Percentiles rank a stretch among this genome's conserved stretches.
These are phyloP conservation scores for Phyllosticta capitalensis DNA, from an alignment of 2,329 filamentous ascomycete species.

Conservation along the genomic window DNA sequence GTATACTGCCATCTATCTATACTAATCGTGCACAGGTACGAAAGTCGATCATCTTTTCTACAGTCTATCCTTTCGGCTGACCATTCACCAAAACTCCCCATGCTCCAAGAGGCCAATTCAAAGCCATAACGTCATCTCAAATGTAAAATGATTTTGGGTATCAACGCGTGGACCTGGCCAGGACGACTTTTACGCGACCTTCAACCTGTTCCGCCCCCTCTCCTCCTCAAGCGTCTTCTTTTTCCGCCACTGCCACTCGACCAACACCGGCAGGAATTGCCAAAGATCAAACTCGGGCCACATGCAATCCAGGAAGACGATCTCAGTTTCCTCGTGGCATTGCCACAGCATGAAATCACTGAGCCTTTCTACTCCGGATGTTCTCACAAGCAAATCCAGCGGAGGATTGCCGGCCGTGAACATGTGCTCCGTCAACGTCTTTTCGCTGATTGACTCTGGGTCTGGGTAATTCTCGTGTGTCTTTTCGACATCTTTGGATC, in stretches of 20 bases:
- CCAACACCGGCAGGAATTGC: constrained; percentile 81
- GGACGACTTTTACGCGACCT: not conserved
- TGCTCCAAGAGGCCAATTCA: not conserved
- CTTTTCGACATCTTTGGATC: constrained; percentile 1
- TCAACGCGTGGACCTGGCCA: constrained; percentile 1
- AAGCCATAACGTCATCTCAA: not conserved
- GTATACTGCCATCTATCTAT: not conserved
- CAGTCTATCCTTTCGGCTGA: not conserved
- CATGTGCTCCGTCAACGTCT: constrained; percentile 75
- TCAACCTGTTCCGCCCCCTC: constrained; percentile 19
- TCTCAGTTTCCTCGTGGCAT: constrained; percentile 82
- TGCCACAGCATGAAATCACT: constrained; percentile 99
- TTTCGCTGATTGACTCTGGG: constrained; percentile 75
- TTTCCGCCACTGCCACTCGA: constrained; percentile 72
- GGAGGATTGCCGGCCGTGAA: constrained; percentile 81
- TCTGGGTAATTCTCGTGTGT: constrained; percentile 47
- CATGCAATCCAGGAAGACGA: constrained; percentile 82
- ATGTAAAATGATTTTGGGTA: constrained; percentile 9
- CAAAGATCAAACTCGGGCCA: constrained; percentile 97
- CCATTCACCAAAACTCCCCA: not conserved
- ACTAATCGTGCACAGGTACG: not conserved
- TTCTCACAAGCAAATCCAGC: constrained; percentile 81
- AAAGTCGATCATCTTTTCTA: not conserved
- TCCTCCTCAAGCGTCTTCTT: constrained; percentile 34
- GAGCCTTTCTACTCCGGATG: constrained; percentile 82